phyloP scores from a whole-genome alignment of 768 basidiomycete species.

The Hysterangium stoloniferum region DNA sequence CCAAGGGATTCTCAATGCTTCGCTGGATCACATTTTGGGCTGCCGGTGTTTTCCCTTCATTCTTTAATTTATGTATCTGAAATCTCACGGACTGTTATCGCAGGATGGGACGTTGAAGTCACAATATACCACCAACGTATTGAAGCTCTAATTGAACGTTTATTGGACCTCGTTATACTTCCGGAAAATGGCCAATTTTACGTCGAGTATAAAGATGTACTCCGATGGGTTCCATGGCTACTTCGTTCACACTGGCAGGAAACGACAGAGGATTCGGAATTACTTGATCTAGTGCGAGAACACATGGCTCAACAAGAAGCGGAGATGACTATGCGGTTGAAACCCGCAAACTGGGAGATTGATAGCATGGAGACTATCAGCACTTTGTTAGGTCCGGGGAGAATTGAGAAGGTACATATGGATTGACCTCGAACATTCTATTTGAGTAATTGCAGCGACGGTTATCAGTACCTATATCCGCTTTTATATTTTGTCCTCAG shows the following conservation, averaged over 20 bases:
- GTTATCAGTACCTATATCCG: slow-evolving; percentile 28
- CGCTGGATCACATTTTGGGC: slow-evolving; percentile 30
- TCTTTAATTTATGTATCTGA: neutral
- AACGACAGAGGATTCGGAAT: too few relatives aligned
- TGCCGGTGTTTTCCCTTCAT: slow-evolving; percentile 18
- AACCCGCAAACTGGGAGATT: slow-evolving; percentile 24
- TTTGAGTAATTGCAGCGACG: neutral
- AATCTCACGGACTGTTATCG: too few relatives aligned
- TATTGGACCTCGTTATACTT: neutral
- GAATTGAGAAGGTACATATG: slow-evolving; percentile 28
- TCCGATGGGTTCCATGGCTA: neutral
- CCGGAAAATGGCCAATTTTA: neutral
- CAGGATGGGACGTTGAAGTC: neutral
- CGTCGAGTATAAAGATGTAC: neutral
- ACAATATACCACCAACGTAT: neutral
- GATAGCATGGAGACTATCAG: slow-evolving; percentile 24
- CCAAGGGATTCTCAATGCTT: slow-evolving; percentile 26
- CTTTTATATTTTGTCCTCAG: slow-evolving; percentile 28
- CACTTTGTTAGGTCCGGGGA: slow-evolving; percentile 25
- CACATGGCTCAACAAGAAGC: too few relatives aligned
- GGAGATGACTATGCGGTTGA: slow-evolving; percentile 21
- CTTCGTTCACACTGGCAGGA: too few relatives aligned
- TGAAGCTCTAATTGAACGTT: neutral
- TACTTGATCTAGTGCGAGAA: too few relatives aligned
- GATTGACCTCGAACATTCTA: neutral